These are phyloP conservation scores for Coemansia sp. DNA, from an alignment of 192 early-diverging fungal genomes.

Conservation along the genomic window DNA sequence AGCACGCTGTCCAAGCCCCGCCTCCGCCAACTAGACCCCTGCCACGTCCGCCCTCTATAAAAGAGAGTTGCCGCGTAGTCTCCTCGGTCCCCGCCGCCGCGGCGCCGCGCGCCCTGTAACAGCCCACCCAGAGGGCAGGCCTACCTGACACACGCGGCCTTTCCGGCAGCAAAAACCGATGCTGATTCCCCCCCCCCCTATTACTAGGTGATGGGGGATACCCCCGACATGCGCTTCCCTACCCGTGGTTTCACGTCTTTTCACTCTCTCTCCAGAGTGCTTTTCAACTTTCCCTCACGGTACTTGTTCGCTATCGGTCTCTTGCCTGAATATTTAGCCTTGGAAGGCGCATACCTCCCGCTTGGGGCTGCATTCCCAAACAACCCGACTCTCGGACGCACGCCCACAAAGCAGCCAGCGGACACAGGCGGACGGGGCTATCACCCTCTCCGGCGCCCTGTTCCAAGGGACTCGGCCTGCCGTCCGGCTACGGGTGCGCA, in stretches of 20 bases:
- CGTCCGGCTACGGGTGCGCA: constrained; percentile 31
- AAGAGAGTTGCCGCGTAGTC: constrained; percentile 27
- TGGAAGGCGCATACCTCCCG: constrained; percentile 75
- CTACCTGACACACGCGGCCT: constrained; percentile 40
- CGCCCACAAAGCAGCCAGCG: constrained; percentile 2
- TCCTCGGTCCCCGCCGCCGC: constrained; percentile 55
- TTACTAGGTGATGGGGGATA: neutral
- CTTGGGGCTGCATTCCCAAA: constrained; percentile 71
- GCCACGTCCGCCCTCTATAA: neutral
- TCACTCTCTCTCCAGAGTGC: constrained; percentile 78
- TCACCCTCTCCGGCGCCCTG: constrained; percentile 68
- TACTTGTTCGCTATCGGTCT: constrained; percentile 87
- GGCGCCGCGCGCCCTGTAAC: constrained; percentile 54
- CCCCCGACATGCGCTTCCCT: constrained; percentile 56
- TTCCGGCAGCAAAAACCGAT: constrained; percentile 48
- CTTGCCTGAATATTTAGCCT: constrained; percentile 75
- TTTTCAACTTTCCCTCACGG: constrained; percentile 85
- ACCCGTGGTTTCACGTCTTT: constrained; percentile 81
- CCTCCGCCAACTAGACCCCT: neutral
- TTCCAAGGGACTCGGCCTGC: constrained; percentile 60
- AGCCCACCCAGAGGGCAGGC: constrained; percentile 48
- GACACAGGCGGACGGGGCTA: constrained; percentile 57
- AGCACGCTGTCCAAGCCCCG: constrained; percentile 18
- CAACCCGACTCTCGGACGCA: constrained; percentile 59
- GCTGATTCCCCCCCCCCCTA: constrained; percentile 2